A percentile compares a stretch with the other conserved stretches of the same genome.
phyloP scores from a whole-genome alignment of 1,284 basidiomycete genomes.

The Mycosarcoma mackinlayi region DNA sequence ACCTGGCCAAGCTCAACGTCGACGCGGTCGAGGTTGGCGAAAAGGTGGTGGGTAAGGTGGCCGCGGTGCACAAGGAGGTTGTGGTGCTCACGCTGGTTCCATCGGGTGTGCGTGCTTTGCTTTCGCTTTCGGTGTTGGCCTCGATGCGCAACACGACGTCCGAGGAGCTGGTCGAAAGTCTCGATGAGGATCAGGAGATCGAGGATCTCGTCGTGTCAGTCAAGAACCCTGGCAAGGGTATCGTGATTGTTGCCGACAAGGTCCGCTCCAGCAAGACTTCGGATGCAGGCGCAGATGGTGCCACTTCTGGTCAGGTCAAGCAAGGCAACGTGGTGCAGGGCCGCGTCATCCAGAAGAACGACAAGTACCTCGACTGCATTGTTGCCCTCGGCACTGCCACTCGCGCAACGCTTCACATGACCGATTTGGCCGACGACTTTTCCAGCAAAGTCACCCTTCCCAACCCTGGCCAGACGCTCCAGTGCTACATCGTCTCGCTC shows the following conservation, averaged over 20 bases:
- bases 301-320: slow-evolving; percentile 22
- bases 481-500: slow-evolving; percentile 78
- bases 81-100: slow-evolving; percentile 63
- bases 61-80: slow-evolving; percentile 62
- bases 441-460: slow-evolving; percentile 73
- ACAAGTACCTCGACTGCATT: slow-evolving; percentile 48
- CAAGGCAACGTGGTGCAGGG: slow-evolving; percentile 40
- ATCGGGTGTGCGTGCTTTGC: slow-evolving; percentile 79
- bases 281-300: slow-evolving; percentile 8
- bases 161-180: slow-evolving; percentile 76
- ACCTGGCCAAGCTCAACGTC: slow-evolving; percentile 61
- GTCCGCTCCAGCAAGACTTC: slow-evolving; percentile 24
- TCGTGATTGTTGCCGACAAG: slow-evolving; percentile 75
- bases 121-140: slow-evolving; percentile 89
- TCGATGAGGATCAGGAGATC: slow-evolving; percentile 80
- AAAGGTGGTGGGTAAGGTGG: slow-evolving; percentile 59
- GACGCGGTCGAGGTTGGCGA: slow-evolving; percentile 62
- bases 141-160: slow-evolving; percentile 78
- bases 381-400: slow-evolving; percentile 43
- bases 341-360: slow-evolving; percentile 39
- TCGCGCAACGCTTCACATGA: slow-evolving; percentile 68
- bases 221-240: slow-evolving; percentile 85
- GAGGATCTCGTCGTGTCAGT: slow-evolving; percentile 86
- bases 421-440: slow-evolving; percentile 84
- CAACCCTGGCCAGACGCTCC: slow-evolving; percentile 76